Evolutionary conservation across 2,329 filamentous ascomycete species (phyloP).

Genomic region (Aspergillus felis): DNA sequence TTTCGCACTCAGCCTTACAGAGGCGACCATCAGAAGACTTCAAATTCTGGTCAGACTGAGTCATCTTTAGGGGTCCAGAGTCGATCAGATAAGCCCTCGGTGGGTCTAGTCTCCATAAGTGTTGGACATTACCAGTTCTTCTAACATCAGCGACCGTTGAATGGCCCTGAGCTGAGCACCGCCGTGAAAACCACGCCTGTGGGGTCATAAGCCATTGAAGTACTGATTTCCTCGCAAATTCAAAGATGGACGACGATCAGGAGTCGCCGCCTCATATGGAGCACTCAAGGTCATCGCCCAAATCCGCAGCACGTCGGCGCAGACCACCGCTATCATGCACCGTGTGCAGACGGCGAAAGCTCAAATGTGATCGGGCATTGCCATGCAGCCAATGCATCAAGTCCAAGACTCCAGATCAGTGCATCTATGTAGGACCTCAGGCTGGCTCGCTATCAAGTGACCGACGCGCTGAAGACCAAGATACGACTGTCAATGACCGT

Average conservation of each 20-base stretch:
- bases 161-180: not conserved
- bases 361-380: conserved; percentile 71
- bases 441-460: conserved; percentile 7
- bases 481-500: conserved; percentile 3
- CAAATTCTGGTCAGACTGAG: not conserved
- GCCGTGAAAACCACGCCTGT: not conserved
- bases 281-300: conserved; percentile 6
- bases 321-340: conserved; percentile 65
- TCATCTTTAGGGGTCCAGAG: not conserved
- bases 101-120: not conserved
- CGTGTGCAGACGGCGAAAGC: conserved; percentile 69
- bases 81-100: not conserved
- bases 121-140: not conserved
- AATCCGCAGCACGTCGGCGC: conserved; percentile 47
- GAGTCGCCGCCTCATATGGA: not conserved
- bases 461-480: not conserved
- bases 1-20: not conserved
- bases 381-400: conserved; percentile 63
- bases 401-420: conserved; percentile 48
- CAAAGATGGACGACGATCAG: not conserved
- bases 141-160: not conserved
- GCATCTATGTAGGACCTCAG: conserved; percentile 46
- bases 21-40: not conserved
- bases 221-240: not conserved
- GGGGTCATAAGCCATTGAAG: not conserved